Evolutionary conservation across 495 filamentous ascomycete species (phyloP).

Genomic region (Hypoxylon lienhwacheense): DNA sequence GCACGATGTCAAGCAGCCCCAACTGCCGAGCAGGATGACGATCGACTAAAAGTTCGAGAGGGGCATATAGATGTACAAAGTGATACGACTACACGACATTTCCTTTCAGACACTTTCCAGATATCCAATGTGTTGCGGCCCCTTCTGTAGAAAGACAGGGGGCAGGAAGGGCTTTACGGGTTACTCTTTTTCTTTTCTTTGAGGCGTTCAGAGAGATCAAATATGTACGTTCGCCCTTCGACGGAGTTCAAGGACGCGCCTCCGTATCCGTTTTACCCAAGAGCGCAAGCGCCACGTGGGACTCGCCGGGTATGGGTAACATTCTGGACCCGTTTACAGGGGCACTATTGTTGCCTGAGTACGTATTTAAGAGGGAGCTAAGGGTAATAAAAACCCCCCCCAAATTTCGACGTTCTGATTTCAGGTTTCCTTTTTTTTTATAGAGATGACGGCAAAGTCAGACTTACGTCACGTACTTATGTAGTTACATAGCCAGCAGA

Average conservation of each 20-base stretch:
- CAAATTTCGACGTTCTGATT: slow-evolving; percentile 9
- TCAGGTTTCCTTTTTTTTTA: slow-evolving; percentile 9
- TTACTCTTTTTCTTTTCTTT: slow-evolving; percentile 12
- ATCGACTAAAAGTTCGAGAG: slow-evolving; percentile 65
- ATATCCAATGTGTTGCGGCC: slow-evolving; percentile 30
- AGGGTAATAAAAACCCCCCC: slow-evolving; percentile 6
- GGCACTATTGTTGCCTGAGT: slow-evolving; percentile 1
- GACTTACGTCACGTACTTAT: slow-evolving; percentile 4
- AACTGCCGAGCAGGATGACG: slow-evolving; percentile 75
- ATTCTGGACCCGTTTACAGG: slow-evolving; percentile 11
- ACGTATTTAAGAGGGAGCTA: slow-evolving; percentile 2
- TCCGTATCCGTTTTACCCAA: neutral
- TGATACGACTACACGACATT: slow-evolving; percentile 40
- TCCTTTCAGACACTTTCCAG: slow-evolving; percentile 36
- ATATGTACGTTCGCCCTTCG: slow-evolving; percentile 16
- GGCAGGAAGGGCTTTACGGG: slow-evolving; percentile 10
- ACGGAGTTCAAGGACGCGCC: slow-evolving; percentile 23
- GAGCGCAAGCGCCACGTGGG: neutral
- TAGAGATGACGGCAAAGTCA: slow-evolving; percentile 16
- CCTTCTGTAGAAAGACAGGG: slow-evolving; percentile 19
- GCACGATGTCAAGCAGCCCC: slow-evolving; percentile 57
- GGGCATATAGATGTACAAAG: slow-evolving; percentile 38
- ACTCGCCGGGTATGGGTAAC: slow-evolving; percentile 22
- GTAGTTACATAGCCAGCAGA: slow-evolving; percentile 22
- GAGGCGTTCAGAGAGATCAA: slow-evolving; percentile 22